A percentile compares a stretch with the other conserved stretches of the same genome.
Conservation (phyloP, 192 early-diverging fungal species). For the Coemansia sp. region DNA sequence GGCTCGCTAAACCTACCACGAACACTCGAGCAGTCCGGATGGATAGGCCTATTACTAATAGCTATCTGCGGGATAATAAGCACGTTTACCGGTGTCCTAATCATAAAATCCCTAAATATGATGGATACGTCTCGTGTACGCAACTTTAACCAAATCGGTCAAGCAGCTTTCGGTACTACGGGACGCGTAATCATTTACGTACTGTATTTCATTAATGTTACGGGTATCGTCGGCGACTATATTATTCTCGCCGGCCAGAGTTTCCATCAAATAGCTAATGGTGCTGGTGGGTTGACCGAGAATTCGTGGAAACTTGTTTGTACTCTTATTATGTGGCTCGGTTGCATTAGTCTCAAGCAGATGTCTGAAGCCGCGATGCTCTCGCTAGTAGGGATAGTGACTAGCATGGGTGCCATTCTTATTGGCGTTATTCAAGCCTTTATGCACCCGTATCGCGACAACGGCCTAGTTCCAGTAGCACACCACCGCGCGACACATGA, state of each 20-base stretch:
- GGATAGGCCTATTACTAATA: slow-evolving; percentile 71
- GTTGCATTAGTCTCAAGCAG: slow-evolving; percentile 73
- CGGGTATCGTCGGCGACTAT: slow-evolving; percentile 69
- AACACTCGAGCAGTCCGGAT: slow-evolving; percentile 70
- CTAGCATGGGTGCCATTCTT: slow-evolving; percentile 68
- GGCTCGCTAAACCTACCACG: slow-evolving; percentile 79
- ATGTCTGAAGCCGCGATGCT: slow-evolving; percentile 77
- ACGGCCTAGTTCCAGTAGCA: slow-evolving; percentile 36
- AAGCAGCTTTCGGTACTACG: slow-evolving; percentile 65
- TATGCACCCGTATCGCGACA: slow-evolving; percentile 22
- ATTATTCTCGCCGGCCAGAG: slow-evolving; percentile 75
- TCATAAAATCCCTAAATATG: slow-evolving; percentile 70
- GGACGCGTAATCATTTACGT: slow-evolving; percentile 65
- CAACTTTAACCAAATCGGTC: slow-evolving; percentile 68
- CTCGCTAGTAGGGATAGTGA: slow-evolving; percentile 70
- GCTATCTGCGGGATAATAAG: slow-evolving; percentile 68
- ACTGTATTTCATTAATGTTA: slow-evolving; percentile 66
- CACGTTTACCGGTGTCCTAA: slow-evolving; percentile 69
- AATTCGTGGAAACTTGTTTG: slow-evolving; percentile 68
- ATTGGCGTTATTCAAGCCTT: slow-evolving; percentile 67
- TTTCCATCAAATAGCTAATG: slow-evolving; percentile 59
- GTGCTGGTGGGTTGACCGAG: slow-evolving; percentile 35
- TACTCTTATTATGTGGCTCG: slow-evolving; percentile 63
- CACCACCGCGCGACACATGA: slow-evolving; percentile 38
- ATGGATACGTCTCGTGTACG: slow-evolving; percentile 58